phyloP scores from a whole-genome alignment of 2,329 filamentous ascomycete species.

The Botrytis medusae region DNA sequence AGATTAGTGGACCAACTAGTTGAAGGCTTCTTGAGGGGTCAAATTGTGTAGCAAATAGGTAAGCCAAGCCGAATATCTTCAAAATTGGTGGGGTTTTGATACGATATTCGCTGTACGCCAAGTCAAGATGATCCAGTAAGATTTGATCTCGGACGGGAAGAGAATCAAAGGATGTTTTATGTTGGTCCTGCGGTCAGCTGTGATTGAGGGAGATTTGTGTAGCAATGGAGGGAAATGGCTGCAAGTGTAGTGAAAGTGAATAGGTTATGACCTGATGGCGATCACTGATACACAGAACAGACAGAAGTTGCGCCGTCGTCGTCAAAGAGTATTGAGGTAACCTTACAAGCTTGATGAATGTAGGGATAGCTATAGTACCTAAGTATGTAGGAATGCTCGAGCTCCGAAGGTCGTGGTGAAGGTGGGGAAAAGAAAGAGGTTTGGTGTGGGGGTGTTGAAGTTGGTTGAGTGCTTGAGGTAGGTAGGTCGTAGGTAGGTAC shows the following conservation, averaged over 20 bases:
- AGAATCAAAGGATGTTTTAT: not conserved
- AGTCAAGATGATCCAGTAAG: slow-evolving; percentile 6
- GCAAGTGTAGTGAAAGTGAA: not conserved
- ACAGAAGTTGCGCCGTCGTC: not conserved
- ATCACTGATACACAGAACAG: not conserved
- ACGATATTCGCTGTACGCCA: slow-evolving; percentile 8
- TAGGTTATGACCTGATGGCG: not conserved
- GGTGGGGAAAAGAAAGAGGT: not conserved
- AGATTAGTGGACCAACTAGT: not conserved
- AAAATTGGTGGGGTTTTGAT: slow-evolving; percentile 14
- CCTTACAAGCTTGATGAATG: not conserved
- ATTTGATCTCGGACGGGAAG: not conserved
- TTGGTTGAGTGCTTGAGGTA: not conserved
- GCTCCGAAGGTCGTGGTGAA: not conserved
- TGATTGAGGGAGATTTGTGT: not conserved
- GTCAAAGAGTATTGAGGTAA: not conserved
- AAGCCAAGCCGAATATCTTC: slow-evolving; percentile 4
- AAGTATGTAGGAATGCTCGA: not conserved
- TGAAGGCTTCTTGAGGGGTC: slow-evolving; percentile 7
- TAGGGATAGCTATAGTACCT: not conserved
- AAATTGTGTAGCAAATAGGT: not conserved
- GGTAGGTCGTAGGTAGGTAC: not conserved
- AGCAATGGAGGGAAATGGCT: not conserved
- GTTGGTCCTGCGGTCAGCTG: slow-evolving; percentile 3
- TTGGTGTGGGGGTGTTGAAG: not conserved